phyloP scores from a whole-genome alignment of 2,329 filamentous ascomycete genomes.

The Ceratocystis ficicola region DNA sequence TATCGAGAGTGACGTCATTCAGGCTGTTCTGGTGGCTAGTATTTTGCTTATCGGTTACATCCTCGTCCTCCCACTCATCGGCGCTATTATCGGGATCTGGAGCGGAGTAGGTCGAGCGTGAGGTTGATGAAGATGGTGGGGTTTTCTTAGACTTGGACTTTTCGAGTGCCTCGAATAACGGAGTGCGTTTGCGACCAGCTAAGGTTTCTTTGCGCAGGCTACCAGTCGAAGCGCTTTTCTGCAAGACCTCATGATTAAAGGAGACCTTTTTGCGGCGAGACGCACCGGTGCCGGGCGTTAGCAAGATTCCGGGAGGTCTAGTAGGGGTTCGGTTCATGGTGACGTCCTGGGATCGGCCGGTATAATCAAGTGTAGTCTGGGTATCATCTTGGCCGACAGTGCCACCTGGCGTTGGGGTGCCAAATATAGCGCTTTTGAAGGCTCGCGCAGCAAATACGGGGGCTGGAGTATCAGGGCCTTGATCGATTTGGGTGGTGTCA shows the following conservation, averaged over 20 bases:
- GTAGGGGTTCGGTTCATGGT: constrained; percentile 33
- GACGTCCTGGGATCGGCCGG: constrained; percentile 25
- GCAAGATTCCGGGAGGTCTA: constrained; percentile 46
- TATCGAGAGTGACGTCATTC: constrained; percentile 54
- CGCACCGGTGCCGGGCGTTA: constrained; percentile 52
- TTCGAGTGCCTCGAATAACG: constrained; percentile 37
- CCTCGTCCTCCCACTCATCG: constrained; percentile 45
- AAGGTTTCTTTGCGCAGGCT: constrained; percentile 30
- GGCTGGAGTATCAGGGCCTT: constrained; percentile 49
- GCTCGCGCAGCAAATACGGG: constrained; percentile 55
- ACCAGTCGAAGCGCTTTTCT: constrained; percentile 31
- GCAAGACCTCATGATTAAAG: constrained; percentile 46
- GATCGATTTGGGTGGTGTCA: constrained; percentile 39
- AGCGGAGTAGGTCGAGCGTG: constrained; percentile 22
- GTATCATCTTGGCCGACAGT: constrained; percentile 28
- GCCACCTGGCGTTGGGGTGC: constrained; percentile 37
- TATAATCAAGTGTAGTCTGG: constrained; percentile 25
- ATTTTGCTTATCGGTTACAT: constrained; percentile 26
- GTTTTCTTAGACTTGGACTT: constrained; percentile 27
- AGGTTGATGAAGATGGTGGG: constrained; percentile 13
- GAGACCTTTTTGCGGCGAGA: constrained; percentile 52
- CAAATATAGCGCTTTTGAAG: constrained; percentile 52
- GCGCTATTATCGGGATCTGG: constrained; percentile 27
- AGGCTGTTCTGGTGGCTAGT: constrained; percentile 31
- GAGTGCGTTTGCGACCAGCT: constrained; percentile 29